Base-by-base conservation (phyloP, 805 yeast genomes). In the Lachancea quebecensis region DNA sequence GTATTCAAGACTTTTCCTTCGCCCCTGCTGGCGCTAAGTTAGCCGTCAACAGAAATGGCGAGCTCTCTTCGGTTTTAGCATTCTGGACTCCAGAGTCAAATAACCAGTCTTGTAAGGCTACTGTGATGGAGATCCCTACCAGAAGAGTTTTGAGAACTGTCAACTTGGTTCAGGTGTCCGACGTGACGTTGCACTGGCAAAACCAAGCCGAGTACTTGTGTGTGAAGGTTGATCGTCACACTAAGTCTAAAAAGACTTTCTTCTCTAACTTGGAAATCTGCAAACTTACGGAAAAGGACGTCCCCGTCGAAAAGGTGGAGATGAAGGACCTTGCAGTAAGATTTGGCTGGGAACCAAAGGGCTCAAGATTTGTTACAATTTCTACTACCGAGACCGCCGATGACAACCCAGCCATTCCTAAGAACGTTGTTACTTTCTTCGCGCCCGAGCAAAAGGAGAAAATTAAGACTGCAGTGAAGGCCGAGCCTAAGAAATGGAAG, bases 81-180 rank as follows among this genome's bases (percentile, higher is more conserved):
- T 93, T 83, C 72, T 93, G 99, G 99, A 89, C 96, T 39, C 99
- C 99, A 45, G 99, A 93, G 71, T 71, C 81, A 44, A 67, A 75
- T 51, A 91, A 93, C 68, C 96, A 90, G 72, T 85, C 96, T 38
- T 97, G 99, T 27, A 84, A 95, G 66, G 98, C 91, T 47, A 79
- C 95, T 18, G 70, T 93, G 51, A 82, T 93, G 81, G 88, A 86
- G 59, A 77, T 90, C 44, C 95, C 96, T 48, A 74, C 88, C 25
- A 85, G 83, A 65, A 75, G 80, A 65, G 81, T 89, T 39, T 67
- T 93, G 50, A 85, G 97, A 77, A 85, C 96, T 48, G 82, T 91
- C 56, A 90, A 91, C 68, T 74, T 93, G 68, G 89, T 93, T 75
- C 96, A 93, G 70, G 99, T 93, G 42, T 78, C 88, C 46, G 91